A percentile compares a stretch with the other conserved stretches of the same genome.
Evolutionary conservation across 202 grass and related monocot species (phyloP).

Genomic region (Hordeum pubiflorum): DNA sequence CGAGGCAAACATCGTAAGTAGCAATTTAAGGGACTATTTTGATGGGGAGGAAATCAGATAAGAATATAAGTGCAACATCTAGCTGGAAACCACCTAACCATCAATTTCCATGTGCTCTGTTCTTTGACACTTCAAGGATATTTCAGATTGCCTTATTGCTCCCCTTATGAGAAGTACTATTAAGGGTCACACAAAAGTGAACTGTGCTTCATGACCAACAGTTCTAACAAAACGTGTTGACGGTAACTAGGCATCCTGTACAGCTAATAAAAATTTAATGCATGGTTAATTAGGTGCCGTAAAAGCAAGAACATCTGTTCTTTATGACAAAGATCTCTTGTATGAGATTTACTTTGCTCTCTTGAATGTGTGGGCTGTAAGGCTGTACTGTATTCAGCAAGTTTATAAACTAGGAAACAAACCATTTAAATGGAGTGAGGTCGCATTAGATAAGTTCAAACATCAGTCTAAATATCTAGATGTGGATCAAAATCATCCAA

Average conservation of each 20-base stretch:
- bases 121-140: background rate
- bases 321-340: background rate
- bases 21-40: background rate
- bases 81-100: background rate
- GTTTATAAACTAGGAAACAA: slow-evolving; percentile 4
- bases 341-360: background rate
- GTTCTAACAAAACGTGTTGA: background rate
- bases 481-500: slow-evolving; percentile 1
- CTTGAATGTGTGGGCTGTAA: background rate
- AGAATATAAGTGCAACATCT: background rate
- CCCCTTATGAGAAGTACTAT: background rate
- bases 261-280: slow-evolving; percentile 2
- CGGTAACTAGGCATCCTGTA: background rate
- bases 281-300: background rate
- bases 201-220: background rate
- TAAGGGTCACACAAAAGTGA: background rate
- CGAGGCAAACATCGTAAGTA: slow-evolving; percentile 6
- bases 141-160: background rate
- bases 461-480: background rate
- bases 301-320: background rate
- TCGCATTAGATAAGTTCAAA: background rate
- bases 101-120: background rate
- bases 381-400: background rate
- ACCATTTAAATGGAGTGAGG: background rate
- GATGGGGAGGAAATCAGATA: background rate